Evolutionary conservation across 768 basidiomycete species (phyloP).

Genomic region (Collybiopsis luxurians): DNA sequence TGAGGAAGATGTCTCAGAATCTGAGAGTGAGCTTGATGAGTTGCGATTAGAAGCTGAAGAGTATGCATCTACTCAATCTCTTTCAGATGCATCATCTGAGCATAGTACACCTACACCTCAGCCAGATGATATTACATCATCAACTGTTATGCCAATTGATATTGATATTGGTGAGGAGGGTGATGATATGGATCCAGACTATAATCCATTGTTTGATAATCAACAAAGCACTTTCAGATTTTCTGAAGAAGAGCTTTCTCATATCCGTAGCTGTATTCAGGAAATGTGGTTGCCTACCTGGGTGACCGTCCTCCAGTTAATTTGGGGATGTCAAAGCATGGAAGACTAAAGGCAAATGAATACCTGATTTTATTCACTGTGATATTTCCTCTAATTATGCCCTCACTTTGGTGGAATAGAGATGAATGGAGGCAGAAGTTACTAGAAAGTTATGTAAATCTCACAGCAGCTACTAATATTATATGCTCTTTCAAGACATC

Average conservation of each 20-base stretch:
- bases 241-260: neutral
- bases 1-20: neutral
- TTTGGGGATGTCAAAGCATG: constrained; percentile 15
- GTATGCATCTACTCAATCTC: neutral
- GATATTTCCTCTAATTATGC: constrained; percentile 11
- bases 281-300: constrained; percentile 13
- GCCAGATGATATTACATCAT: neutral
- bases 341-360: constrained; percentile 18
- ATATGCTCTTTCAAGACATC: constrained; percentile 10
- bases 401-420: constrained; percentile 3
- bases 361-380: constrained; percentile 11
- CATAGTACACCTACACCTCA: neutral
- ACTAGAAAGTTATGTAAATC: constrained; percentile 8
- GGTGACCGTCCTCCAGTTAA: constrained; percentile 14
- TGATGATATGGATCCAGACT: constrained; percentile 1
- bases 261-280: constrained; percentile 1
- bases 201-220: neutral
- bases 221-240: neutral
- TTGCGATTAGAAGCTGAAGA: neutral
- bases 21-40: neutral
- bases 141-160: no score
- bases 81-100: neutral
- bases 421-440: neutral
- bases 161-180: no score
- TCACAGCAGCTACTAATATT: constrained; percentile 11